A percentile compares a stretch with the other conserved stretches of the same genome.
These are phyloP conservation scores for Hemileccinum impolitum DNA, from an alignment of 768 basidiomycete genomes.

Conservation along the genomic window DNA sequence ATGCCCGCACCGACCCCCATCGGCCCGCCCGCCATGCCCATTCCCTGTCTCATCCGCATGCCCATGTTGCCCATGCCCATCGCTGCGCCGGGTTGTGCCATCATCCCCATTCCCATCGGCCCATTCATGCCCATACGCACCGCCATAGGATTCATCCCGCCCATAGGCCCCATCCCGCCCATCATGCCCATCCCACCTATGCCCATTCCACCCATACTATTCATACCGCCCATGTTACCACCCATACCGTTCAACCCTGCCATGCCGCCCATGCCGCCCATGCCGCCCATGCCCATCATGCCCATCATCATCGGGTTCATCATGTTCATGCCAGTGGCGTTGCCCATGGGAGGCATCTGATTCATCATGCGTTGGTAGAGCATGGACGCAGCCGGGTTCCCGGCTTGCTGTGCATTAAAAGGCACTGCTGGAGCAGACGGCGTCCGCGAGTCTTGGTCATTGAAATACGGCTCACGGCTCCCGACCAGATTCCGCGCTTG, in stretches of 20 bases:
- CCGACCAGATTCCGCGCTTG: constrained; percentile 39
- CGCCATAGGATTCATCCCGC: constrained; percentile 32
- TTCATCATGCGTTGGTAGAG: constrained; percentile 37
- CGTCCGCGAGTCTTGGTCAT: constrained; percentile 35
- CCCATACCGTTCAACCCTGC: constrained; percentile 29
- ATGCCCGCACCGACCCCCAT: constrained; percentile 32
- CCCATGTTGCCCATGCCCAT: constrained; percentile 32
- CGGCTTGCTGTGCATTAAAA: constrained; percentile 34
- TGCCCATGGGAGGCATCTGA: constrained; percentile 43
- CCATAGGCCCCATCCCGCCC: constrained; percentile 26
- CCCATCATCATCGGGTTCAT: constrained; percentile 47
- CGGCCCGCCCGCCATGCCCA: constrained; percentile 39
- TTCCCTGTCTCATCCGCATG: constrained; percentile 33
- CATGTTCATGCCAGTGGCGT: constrained; percentile 48
- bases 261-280: constrained; percentile 36
- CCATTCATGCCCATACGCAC: constrained; percentile 33
- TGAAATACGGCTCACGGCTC: constrained; percentile 30
- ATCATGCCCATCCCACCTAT: constrained; percentile 39
- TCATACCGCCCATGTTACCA: constrained; percentile 20
- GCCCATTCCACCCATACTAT: constrained; percentile 18
- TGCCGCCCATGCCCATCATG: constrained; percentile 49
- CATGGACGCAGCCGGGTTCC: constrained; percentile 33
- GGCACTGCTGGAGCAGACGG: constrained; percentile 31
- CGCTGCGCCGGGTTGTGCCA: constrained; percentile 17
- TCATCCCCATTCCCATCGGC: constrained; percentile 41